Base-by-base conservation (phyloP, 2,329 filamentous ascomycete genomes). In the Acephala macrosclerotiorum region DNA sequence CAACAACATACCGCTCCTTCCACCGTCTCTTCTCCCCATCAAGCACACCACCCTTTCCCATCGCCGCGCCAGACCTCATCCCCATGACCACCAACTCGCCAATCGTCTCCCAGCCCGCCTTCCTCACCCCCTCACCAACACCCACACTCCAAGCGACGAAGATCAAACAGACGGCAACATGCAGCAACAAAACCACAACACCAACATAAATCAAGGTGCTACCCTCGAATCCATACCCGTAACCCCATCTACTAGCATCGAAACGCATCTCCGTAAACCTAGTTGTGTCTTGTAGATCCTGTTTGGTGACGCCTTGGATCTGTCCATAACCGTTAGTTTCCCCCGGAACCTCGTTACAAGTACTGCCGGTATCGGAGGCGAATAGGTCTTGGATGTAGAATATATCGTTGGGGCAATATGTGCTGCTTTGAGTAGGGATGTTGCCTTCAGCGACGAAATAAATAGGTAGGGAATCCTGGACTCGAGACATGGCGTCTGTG, bases 151-250 rank as follows among this genome's bases (percentile, higher is more conserved):
- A 64, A 1, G 16, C 49, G 5, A 64, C 5, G 40, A 55, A 64
- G 0, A 36, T 29, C 1, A 60, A 8, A 11, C 20, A 14, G 8
- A 64, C 4, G 33, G 26, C 25, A 2, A 60, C 57, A 56, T 64
- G 62, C 25, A 60, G 12, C 25, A 60, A 20, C 14, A 66, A 18
- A 22, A 62, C 36, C n/a, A 47, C 59, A n/a, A 56, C 51, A 9
- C 63, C 59, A 4, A 62, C 18, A 42, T 49, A 55, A 14, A 62
- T 49, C 33, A 65, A 42, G 2, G 22, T 65, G 5, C 51, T 58
- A n/a, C 53, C 63, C 26, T 65, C 38, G 42, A 65, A 61, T 3
- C 63, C 58, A 38, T 61, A 65, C 25, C 63, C 58, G 20, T 65
- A 65, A 0, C 63, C 58, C 42, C 35, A 65, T 29, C 63, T 57